Evolutionary conservation across 305 asterid species (phyloP), one percentile per base, ranked within the genome.

Genomic region (Fraxinus baroniana): DNA sequence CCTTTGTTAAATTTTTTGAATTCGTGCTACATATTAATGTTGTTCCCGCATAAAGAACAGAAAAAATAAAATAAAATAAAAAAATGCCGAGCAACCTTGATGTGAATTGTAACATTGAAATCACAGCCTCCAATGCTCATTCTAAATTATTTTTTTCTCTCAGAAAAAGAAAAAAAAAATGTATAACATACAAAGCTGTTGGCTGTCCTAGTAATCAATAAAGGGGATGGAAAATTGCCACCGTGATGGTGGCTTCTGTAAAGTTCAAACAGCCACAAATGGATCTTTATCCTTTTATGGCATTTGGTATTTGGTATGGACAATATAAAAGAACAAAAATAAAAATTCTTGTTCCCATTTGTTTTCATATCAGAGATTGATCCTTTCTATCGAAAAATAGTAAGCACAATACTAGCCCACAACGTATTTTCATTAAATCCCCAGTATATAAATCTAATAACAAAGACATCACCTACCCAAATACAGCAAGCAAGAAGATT

Each of bases 401-500:
- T 15, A 55, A 55, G 24, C 22, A 57, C 15, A 10, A 41, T 41
- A 60, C 70, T 1, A 60, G 30, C 30, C 30, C 70, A 60, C 70
- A 1, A 60, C 3, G 68, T 22, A 30, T 62, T 22, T 20, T 28
- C 9, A 7, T 6, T 18, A 62, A 62, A 18, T 62, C 71, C 30
- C 30, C 32, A 20, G 3, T 2, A 22, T 8, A 1, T 22, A 62
- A 62, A 62, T 8, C 32, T 62, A 62, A 62, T 20, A 62, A 22
- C 32, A 20, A 13, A 62, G 71, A 2, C 8, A 20, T 18, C 76
- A 86, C 86, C 80, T 75, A 90, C 91, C 92, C 92, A 49, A 90
- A 82, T 75, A 87, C 81, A 85, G 93, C 89, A 84, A 90, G 93
- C 80, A 88, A 74, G 89, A 86, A 83, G 78, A 88, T 82, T 46